phyloP scores from a whole-genome alignment of 805 yeast genomes.

The Blastobotrys peoriensis region DNA sequence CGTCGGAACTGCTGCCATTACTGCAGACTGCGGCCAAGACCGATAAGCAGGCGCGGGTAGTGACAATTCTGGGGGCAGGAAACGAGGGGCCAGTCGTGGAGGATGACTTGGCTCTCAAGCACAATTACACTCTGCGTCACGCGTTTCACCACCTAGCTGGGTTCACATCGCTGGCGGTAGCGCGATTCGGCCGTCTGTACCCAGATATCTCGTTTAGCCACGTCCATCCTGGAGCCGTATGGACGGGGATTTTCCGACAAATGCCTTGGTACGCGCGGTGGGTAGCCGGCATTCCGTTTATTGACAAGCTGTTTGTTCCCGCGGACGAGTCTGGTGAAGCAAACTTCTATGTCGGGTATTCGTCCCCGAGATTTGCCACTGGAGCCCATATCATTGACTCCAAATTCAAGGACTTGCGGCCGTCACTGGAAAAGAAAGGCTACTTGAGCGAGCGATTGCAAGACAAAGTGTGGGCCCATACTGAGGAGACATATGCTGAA shows the following conservation, averaged over 20 bases:
- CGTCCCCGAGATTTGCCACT: constrained; percentile 14
- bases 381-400: constrained; percentile 19
- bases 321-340: constrained; percentile 21
- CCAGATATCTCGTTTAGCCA: constrained; percentile 23
- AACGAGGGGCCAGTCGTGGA: constrained; percentile 16
- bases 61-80: constrained; percentile 24
- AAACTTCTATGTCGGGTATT: constrained; percentile 17
- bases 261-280: constrained; percentile 19
- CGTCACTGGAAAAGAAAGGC: constrained; percentile 10
- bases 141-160: constrained; percentile 14
- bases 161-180: constrained; percentile 19
- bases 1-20: constrained; percentile 21
- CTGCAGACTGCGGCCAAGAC: constrained; percentile 18
- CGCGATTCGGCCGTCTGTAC: constrained; percentile 16
- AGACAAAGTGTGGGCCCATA: constrained; percentile 23
- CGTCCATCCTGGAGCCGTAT: constrained; percentile 23
- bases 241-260: constrained; percentile 17
- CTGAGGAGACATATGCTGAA: constrained; percentile 16
- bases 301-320: constrained; percentile 8
- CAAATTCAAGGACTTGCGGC: constrained; percentile 8
- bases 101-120: constrained; percentile 24
- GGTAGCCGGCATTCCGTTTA: constrained; percentile 3
- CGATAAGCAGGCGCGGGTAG: constrained; percentile 23
- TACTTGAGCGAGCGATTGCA: constrained; percentile 16
- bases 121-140: constrained; percentile 14